Conservation (phyloP, 768 basidiomycete species). For the Lactarius indigo region DNA sequence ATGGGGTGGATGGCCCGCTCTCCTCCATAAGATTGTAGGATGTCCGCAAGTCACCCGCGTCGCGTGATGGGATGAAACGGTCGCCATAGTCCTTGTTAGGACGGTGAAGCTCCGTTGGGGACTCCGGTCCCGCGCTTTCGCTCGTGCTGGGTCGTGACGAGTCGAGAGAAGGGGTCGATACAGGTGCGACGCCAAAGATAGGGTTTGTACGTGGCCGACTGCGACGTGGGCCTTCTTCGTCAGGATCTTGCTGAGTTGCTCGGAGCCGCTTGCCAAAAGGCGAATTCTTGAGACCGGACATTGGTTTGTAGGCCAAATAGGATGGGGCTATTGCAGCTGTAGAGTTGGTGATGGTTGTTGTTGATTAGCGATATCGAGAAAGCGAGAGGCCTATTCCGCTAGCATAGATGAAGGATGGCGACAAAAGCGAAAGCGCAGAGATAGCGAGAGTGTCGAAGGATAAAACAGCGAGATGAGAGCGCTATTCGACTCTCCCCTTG, state of each 20-base stretch:
- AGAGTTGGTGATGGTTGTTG: constrained; percentile 24
- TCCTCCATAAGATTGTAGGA: constrained; percentile 59
- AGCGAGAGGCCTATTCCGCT: constrained; percentile 18
- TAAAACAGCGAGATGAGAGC: neutral
- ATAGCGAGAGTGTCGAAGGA: neutral
- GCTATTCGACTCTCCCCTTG: neutral
- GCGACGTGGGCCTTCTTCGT: constrained; percentile 51
- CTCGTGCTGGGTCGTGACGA: constrained; percentile 50
- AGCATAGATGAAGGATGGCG: constrained; percentile 15
- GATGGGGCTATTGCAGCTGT: constrained; percentile 20
- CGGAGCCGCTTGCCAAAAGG: constrained; percentile 82
- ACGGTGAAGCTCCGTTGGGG: constrained; percentile 32
- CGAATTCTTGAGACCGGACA: constrained; percentile 81
- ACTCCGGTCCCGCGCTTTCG: constrained; percentile 49
- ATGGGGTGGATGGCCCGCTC: constrained; percentile 35
- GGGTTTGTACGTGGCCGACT: constrained; percentile 51
- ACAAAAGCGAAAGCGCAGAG: neutral
- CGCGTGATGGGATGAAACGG: constrained; percentile 63
- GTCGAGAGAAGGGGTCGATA: constrained; percentile 55
- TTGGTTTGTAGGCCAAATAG: constrained; percentile 29
- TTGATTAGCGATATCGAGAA: constrained; percentile 13
- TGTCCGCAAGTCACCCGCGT: constrained; percentile 57
- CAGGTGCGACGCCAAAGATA: constrained; percentile 48
- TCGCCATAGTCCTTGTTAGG: constrained; percentile 40
- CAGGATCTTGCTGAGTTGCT: constrained; percentile 59